Conservation (phyloP, 225 moss, liverwort and hornwort species). For the Pseudisothecium myosuroides region DNA sequence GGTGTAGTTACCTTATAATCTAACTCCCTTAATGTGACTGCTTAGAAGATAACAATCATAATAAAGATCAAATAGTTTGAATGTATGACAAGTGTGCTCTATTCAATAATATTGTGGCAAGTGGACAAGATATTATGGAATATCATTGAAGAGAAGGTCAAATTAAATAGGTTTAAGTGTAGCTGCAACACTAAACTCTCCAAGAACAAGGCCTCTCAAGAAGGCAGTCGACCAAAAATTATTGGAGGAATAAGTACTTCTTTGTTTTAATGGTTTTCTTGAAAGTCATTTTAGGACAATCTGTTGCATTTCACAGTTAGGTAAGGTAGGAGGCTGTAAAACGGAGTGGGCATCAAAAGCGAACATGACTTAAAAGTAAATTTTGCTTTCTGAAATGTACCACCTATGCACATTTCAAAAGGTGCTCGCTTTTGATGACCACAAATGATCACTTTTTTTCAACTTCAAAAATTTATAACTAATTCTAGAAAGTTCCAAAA, state of each 20-base stretch:
- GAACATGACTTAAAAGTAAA: too few relatives aligned
- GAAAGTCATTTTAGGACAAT: neutral
- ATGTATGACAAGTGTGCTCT: neutral
- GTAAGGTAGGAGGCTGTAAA: too few relatives aligned
- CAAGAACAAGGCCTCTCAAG: rapidly evolving
- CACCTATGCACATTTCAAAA: too few relatives aligned
- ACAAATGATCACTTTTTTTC: too few relatives aligned
- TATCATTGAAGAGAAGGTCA: neutral
- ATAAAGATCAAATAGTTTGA: neutral
- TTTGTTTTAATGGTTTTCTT: neutral
- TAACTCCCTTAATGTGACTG: neutral
- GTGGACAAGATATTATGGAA: neutral
- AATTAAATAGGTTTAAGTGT: neutral
- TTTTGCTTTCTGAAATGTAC: too few relatives aligned
- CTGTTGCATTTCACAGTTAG: neutral
- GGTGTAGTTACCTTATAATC: too few relatives aligned
- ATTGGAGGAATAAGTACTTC: neutral
- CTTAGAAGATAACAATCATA: neutral
- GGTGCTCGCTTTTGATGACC: too few relatives aligned
- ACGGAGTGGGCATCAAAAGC: too few relatives aligned
- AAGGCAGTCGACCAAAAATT: neutral
- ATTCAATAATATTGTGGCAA: neutral
- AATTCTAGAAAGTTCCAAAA: too few relatives aligned
- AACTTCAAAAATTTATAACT: too few relatives aligned
- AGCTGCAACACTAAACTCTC: neutral